Conservation (phyloP, 1,284 basidiomycete genomes). For the Cryptococcus sp. region DNA sequence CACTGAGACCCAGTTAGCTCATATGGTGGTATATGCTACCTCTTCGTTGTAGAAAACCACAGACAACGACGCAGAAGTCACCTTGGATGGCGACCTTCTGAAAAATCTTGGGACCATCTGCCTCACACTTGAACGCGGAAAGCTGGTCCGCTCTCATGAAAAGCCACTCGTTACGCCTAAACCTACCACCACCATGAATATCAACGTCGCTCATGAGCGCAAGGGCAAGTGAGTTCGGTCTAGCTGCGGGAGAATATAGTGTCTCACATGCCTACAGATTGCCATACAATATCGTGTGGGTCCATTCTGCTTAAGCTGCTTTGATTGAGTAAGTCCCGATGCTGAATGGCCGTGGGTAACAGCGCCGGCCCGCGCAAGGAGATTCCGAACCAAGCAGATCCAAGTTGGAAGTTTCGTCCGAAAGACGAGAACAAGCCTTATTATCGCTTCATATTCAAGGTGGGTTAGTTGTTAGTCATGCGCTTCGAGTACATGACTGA, state of each 20-base stretch:
- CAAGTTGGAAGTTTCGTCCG: background rate
- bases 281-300: background rate
- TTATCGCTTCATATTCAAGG: background rate
- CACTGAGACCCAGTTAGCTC: too few species aligned
- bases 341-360: too few species aligned
- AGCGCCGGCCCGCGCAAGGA: background rate
- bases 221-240: background rate
- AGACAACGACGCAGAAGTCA: background rate
- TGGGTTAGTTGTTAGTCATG: background rate
- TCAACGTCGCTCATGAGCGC: background rate
- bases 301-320: background rate
- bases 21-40: background rate
- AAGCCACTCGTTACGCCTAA: background rate
- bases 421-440: background rate
- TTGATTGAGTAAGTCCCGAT: background rate
- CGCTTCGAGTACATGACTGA: background rate
- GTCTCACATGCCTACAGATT: background rate
- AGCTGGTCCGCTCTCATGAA: background rate
- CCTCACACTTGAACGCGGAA: background rate
- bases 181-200: background rate
- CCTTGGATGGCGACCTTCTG: background rate
- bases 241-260: too few species aligned
- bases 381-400: background rate
- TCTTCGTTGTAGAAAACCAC: background rate
- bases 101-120: background rate